Percentiles rank a stretch among this genome's conserved stretches.
These are phyloP conservation scores for Xanthoparmelia taractica DNA, from an alignment of 495 filamentous ascomycete species.

Conservation along the genomic window DNA sequence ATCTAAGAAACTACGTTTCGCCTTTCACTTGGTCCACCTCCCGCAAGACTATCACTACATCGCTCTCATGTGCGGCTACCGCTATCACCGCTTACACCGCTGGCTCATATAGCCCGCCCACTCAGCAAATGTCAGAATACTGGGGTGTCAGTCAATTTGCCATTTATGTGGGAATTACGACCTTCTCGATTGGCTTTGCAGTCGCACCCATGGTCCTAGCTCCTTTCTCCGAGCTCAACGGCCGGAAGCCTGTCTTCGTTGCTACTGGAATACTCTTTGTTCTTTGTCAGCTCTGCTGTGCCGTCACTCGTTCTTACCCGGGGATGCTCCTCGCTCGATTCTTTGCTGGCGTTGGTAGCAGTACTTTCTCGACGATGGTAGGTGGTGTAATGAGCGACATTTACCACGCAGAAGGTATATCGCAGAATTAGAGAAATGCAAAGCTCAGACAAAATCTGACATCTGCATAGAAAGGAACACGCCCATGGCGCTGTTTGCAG, in stretches of 20 bases:
- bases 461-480: slow-evolving; percentile 54
- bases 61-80: slow-evolving; percentile 67
- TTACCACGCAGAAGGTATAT: slow-evolving; percentile 56
- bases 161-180: slow-evolving; percentile 68
- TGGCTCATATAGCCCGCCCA: slow-evolving; percentile 67
- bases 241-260: slow-evolving; percentile 73
- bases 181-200: slow-evolving; percentile 76
- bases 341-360: slow-evolving; percentile 64
- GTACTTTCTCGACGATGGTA: slow-evolving; percentile 86
- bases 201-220: slow-evolving; percentile 85
- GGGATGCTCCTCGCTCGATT: slow-evolving; percentile 75
- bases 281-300: slow-evolving; percentile 64
- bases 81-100: slow-evolving; percentile 73
- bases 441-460: not conserved
- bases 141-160: slow-evolving; percentile 57
- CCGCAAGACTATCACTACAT: slow-evolving; percentile 66
- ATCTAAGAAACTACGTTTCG: slow-evolving; percentile 58
- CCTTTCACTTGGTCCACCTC: slow-evolving; percentile 66
- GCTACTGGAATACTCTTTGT: slow-evolving; percentile 62
- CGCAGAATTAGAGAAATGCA: not conserved
- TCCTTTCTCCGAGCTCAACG: slow-evolving; percentile 83
- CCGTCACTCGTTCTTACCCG: slow-evolving; percentile 59
- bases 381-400: slow-evolving; percentile 88
- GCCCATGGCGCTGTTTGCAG: slow-evolving; percentile 83
- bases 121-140: slow-evolving; percentile 52